Base-by-base conservation (phyloP, 2,329 filamentous ascomycete genomes). In the Aspergillus arachidicola region DNA sequence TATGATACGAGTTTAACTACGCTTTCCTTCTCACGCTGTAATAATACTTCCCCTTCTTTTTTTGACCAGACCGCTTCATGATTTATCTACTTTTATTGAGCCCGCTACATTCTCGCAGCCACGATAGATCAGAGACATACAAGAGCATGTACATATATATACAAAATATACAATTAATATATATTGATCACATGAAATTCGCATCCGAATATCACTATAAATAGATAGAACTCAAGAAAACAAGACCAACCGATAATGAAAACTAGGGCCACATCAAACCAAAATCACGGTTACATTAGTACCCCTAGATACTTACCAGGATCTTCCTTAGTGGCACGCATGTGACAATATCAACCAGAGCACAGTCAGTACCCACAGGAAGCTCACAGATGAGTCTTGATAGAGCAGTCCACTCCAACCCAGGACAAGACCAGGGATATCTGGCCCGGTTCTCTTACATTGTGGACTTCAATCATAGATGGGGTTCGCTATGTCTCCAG, bases 1-100 rank as follows among this genome's bases (percentile, higher is more conserved):
- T 38, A 55, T 55, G 51, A 55, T 55, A 55, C 51, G 51, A 55
- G 32, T 36, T 55, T 55, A 11, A 55, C 32, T 55, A 41, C 21
- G 12, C 34, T 53, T 59, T 45, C 26, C 19, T 53, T 54, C 38
- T 54, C 16, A 45, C 4, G 36, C 51, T 55, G 51, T 55, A 55
- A 38, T 55, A 55, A 26, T 38, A 23, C 14, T 36, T 55, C 10
- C 36, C 38, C 34, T 21, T 55, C 12, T 5, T 14, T 54, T 54
- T 28, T 26, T 55, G n/a, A 7, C 30, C 21, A 36, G 11, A 16
- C 32, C 10, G 6, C 16, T 54, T 38, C 3, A 38, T 38, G 51
- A 55, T 26, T n/a, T 28, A 55, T 21, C n/a, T 38, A 11, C n/a
- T 38, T 55, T n/a, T 51, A 38, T 23, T 23, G 36, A 21, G 32